phyloP scores from a whole-genome alignment of 192 early-diverging fungal species.

The Umbelopsis ramanniana region DNA sequence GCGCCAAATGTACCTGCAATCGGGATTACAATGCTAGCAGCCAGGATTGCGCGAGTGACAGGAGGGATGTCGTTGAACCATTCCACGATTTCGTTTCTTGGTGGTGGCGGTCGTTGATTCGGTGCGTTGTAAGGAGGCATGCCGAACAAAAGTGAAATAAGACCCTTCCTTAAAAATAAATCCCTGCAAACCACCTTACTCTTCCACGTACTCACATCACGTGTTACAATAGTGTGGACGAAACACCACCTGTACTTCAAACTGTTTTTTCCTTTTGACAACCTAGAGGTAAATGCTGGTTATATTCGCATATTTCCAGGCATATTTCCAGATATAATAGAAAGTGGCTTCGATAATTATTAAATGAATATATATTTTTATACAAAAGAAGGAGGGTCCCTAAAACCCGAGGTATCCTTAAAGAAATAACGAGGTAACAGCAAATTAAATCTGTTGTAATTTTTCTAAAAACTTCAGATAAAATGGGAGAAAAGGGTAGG shows the following conservation, averaged over 20 bases:
- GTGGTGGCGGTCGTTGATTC: conserved; percentile 28
- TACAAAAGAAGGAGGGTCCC: neutral
- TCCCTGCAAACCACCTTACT: neutral
- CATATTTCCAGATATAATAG: no score
- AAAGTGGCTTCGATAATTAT: neutral
- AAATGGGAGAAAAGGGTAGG: neutral
- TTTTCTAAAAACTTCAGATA: neutral
- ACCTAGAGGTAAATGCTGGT: no score
- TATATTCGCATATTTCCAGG: no score
- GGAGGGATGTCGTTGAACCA: conserved; percentile 62
- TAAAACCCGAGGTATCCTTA: no score
- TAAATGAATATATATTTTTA: conserved; percentile 9
- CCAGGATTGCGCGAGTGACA: conserved; percentile 62
- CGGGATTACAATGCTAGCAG: conserved; percentile 51
- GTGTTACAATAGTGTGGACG: neutral
- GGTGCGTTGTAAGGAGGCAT: conserved; percentile 18
- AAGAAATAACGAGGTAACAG: no score
- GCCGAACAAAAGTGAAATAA: neutral
- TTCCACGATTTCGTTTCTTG: conserved; percentile 53
- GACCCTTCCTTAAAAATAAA: neutral
- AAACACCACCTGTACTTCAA: no score
- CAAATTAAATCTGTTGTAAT: neutral
- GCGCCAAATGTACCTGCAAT: conserved; percentile 47
- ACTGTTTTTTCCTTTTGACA: no score
- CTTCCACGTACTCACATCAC: neutral